Evolutionary conservation across 1,139 yeast species (phyloP).

Genomic region (Candida albicans): DNA sequence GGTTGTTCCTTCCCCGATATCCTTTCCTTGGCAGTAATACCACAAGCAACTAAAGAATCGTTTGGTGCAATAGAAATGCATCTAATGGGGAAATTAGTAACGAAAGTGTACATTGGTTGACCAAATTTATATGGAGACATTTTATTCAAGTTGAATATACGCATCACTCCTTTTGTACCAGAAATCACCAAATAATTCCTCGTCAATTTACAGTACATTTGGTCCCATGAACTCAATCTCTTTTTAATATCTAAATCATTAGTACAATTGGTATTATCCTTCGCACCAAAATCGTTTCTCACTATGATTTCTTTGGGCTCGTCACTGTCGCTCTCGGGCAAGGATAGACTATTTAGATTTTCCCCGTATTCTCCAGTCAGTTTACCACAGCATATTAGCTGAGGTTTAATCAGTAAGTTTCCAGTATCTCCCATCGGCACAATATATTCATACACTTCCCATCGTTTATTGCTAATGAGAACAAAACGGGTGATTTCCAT

Average conservation of each 20-base stretch:
- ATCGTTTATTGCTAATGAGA: constrained; percentile 61
- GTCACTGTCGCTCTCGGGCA: not conserved
- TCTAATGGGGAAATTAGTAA: constrained; percentile 73
- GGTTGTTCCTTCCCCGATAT: constrained; percentile 76
- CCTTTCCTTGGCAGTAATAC: constrained; percentile 78
- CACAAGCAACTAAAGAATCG: constrained; percentile 71
- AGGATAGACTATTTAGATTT: constrained; percentile 33
- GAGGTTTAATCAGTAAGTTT: constrained; percentile 42
- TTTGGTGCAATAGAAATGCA: constrained; percentile 71
- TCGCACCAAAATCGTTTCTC: constrained; percentile 34
- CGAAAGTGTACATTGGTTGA: constrained; percentile 64
- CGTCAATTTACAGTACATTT: constrained; percentile 63
- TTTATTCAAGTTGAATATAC: constrained; percentile 59
- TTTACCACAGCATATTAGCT: constrained; percentile 64
- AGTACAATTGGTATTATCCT: constrained; percentile 16
- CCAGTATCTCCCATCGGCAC: constrained; percentile 17
- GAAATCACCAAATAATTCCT: constrained; percentile 62
- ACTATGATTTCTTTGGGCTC: constrained; percentile 25
- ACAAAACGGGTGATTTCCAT: constrained; percentile 63
- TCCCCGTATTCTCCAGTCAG: constrained; percentile 67
- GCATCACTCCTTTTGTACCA: constrained; percentile 70
- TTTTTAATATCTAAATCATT: constrained; percentile 25
- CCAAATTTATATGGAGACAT: constrained; percentile 44
- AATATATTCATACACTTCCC: constrained; percentile 66
- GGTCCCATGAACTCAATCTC: constrained; percentile 57